These are phyloP conservation scores for Hypoxylon trugodes DNA, from an alignment of 495 filamentous ascomycete genomes.

Conservation along the genomic window DNA sequence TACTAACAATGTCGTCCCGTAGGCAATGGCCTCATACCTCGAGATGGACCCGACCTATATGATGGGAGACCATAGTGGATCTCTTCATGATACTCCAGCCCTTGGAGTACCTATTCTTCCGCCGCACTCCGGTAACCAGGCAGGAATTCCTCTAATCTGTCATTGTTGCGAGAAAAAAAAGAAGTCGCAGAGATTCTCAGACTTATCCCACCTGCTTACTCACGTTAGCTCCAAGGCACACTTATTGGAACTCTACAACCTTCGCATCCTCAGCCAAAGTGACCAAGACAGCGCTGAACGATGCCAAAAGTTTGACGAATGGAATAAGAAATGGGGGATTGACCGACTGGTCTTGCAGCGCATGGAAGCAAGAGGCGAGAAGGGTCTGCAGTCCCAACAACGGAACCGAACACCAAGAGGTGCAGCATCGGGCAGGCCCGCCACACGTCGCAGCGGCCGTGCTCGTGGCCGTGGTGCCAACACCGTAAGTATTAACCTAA, in stretches of 20 bases:
- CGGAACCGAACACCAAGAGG: conserved; percentile 14
- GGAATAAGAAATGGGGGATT: conserved; percentile 73
- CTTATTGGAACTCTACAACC: conserved; percentile 75
- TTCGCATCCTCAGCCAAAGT: conserved; percentile 68
- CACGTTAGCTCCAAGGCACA: conserved; percentile 89
- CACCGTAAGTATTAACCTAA: conserved; percentile 24
- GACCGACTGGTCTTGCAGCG: conserved; percentile 73
- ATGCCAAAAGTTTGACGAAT: conserved; percentile 70
- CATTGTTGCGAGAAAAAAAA: conserved; percentile 82
- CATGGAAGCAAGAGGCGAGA: conserved; percentile 74
- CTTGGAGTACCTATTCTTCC: conserved; percentile 12
- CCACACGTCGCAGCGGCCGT: conserved; percentile 15
- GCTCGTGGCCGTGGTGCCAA: conserved; percentile 29
- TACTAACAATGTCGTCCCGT: not conserved
- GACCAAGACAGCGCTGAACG: conserved; percentile 60
- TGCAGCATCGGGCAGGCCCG: not conserved
- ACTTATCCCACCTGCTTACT: conserved; percentile 87
- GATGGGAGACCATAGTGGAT: not conserved
- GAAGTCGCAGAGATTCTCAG: conserved; percentile 80
- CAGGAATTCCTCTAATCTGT: conserved; percentile 71
- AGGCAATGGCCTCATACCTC: conserved; percentile 13
- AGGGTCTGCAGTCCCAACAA: conserved; percentile 46
- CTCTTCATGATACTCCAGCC: not conserved
- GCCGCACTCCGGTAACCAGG: not conserved
- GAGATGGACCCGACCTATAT: not conserved